Evolutionary conservation across 2,329 filamentous ascomycete genomes (phyloP).

Genomic region (Fusarium sp.): DNA sequence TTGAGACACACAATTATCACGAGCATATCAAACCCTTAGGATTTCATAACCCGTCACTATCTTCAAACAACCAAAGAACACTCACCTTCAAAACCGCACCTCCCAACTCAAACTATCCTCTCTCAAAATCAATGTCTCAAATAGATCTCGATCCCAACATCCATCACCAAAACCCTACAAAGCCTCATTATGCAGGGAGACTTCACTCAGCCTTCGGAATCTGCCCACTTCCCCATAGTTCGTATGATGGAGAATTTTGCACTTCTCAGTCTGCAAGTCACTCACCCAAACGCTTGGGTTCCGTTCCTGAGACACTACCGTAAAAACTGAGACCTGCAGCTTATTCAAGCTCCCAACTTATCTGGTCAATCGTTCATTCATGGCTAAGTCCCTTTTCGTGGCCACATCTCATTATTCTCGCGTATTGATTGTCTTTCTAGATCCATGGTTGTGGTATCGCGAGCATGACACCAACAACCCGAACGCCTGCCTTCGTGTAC

Average conservation of each 20-base stretch:
- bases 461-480: not conserved
- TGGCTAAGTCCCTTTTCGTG: not conserved
- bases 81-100: not conserved
- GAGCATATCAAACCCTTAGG: not conserved
- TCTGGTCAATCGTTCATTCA: not conserved
- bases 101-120: not conserved
- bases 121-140: not conserved
- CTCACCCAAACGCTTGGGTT: slow-evolving; percentile 14
- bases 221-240: slow-evolving; percentile 27
- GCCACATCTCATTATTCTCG: slow-evolving; percentile 6
- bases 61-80: not conserved
- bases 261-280: slow-evolving; percentile 6
- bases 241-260: slow-evolving; percentile 6
- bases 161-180: slow-evolving; percentile 1
- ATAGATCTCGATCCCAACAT: slow-evolving; percentile 27
- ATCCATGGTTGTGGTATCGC: slow-evolving; percentile 17
- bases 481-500: slow-evolving; percentile 25
- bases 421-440: slow-evolving; percentile 7
- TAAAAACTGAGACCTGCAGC: slow-evolving; percentile 34
- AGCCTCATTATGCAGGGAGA: slow-evolving; percentile 34
- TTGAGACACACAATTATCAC: not conserved
- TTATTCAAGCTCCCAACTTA: slow-evolving; percentile 18
- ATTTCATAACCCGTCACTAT: not conserved
- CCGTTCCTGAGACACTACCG: slow-evolving; percentile 30
- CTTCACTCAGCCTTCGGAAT: slow-evolving; percentile 10